Conservation (phyloP, 2,329 filamentous ascomycete genomes). For the Daldinia sp. region DNA sequence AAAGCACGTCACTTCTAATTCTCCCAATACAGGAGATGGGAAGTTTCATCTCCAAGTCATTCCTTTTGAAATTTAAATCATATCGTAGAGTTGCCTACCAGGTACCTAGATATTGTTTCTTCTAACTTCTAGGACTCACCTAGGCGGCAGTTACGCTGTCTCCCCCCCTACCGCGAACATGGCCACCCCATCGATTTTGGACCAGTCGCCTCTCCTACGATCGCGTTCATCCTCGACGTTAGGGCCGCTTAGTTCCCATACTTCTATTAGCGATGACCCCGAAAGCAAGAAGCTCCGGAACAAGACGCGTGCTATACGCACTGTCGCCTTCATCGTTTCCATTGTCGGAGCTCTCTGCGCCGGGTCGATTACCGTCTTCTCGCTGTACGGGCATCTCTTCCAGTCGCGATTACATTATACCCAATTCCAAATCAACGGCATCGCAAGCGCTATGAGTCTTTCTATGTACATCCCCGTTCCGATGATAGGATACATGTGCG, state of each 20-base stretch:
- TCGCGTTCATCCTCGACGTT: constrained; percentile 44
- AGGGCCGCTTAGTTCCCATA: constrained; percentile 41
- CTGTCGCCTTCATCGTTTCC: constrained; percentile 62
- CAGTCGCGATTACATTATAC: constrained; percentile 86
- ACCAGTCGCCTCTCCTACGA: constrained; percentile 42
- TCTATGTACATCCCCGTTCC: constrained; percentile 94
- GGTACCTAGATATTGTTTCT: too few species aligned
- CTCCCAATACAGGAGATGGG: constrained; percentile 11
- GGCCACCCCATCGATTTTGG: constrained; percentile 35
- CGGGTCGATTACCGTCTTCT: constrained; percentile 92
- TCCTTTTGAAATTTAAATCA: constrained; percentile 10
- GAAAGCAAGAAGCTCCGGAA: constrained; percentile 35
- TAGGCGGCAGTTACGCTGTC: constrained; percentile 17
- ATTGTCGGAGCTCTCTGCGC: constrained; percentile 75
- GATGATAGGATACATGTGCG: constrained; percentile 88
- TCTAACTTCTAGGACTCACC: neutral
- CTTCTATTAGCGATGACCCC: constrained; percentile 43
- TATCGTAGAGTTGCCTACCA: neutral
- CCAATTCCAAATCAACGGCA: constrained; percentile 88
- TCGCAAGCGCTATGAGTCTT: constrained; percentile 86
- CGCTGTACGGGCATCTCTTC: constrained; percentile 90
- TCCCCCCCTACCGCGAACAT: constrained; percentile 27
- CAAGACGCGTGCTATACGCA: constrained; percentile 46
- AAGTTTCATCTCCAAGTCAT: constrained; percentile 17
- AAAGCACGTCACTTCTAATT: constrained; percentile 9